Evolutionary conservation across 371 early-diverging fungal species (phyloP).

Genomic region (Mucor racemosus): DNA sequence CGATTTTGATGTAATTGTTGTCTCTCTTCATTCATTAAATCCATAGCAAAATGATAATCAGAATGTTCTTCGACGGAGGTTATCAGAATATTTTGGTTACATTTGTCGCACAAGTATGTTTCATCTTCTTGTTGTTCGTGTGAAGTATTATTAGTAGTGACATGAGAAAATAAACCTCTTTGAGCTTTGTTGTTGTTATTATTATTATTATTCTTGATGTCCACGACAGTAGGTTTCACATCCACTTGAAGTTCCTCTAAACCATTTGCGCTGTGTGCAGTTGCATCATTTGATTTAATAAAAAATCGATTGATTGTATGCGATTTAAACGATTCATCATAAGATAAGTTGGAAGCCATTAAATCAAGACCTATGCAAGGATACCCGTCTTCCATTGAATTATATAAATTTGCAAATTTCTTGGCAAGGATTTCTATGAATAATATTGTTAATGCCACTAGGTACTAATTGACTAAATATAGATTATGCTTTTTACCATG

Average conservation of each 20-base stretch:
- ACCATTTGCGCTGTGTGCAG: constrained; percentile 8
- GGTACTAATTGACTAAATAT: not conserved
- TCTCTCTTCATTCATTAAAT: constrained; percentile 29
- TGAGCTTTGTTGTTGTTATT: not conserved
- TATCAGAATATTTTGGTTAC: constrained; percentile 31
- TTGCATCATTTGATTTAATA: constrained; percentile 11
- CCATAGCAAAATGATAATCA: constrained; percentile 57
- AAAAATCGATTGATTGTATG: constrained; percentile 43
- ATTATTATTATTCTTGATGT: not conserved
- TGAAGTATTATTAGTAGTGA: no score
- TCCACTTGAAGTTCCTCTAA: not conserved
- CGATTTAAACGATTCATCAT: constrained; percentile 32
- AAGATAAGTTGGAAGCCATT: constrained; percentile 31
- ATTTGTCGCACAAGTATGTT: constrained; percentile 41
- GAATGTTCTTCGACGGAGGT: constrained; percentile 45
- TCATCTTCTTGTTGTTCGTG: not conserved
- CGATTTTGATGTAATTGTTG: not conserved
- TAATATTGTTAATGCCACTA: not conserved
- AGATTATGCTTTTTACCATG: constrained; percentile 7
- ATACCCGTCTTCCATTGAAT: constrained; percentile 30
- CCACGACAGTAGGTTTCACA: not conserved
- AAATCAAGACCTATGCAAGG: constrained; percentile 47
- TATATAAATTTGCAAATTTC: constrained; percentile 27
- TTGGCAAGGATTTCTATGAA: constrained; percentile 1
- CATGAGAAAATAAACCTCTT: not conserved